Base-by-base conservation (phyloP, 139 green algal genomes). In the Pseudopediastrum boryanum region DNA sequence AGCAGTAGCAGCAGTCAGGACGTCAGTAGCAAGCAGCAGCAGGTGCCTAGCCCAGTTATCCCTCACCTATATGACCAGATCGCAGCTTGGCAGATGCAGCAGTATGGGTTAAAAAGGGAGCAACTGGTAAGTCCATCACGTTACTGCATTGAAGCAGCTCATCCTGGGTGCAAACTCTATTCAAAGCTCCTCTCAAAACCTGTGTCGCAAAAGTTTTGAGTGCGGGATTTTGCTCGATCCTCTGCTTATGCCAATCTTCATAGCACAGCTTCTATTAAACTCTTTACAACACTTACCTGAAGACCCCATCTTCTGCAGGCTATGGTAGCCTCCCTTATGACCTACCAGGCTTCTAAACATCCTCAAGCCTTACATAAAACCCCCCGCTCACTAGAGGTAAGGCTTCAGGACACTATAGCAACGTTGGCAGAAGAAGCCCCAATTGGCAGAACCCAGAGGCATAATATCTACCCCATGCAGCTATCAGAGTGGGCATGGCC, bases 11-110 rank as follows among this genome's bases (percentile, higher is more conserved):
- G 51, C 39, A 52, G 51, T 50, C 39, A 13, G 7, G n/a, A n/a
- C 46, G 66, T n/a, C 38, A 54, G 66, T 23, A 29, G 39, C 66
- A 61, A n/a, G 66, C 41, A 23, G 66, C 4, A 2, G 41, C 41
- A 27, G 67, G 13, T 64, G 48, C 68, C 68, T 12, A 65, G 48
- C 33, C 74, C 74, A 35, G 74, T 74, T 0, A 81, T 81, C 13
- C 74, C 74, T 4, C 72, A 81, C 48, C 63, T 81, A 10, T 81
- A 81, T 51, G 74, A 81, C 62, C 29, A 29, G 27, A 51, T 82
- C 46, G 75, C 75, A 1, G 42, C 41, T 21, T 82, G 75, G 75
- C 75, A 82, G 25, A 82, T 82, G 75, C 21, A 75, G 75, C 63
- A 65, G 50, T 69, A 76, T 27, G 64, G 75, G 39, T 50, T 52